Conservation (phyloP, 352 stramenopile genomes). For the Pythium graminicola region DNA sequence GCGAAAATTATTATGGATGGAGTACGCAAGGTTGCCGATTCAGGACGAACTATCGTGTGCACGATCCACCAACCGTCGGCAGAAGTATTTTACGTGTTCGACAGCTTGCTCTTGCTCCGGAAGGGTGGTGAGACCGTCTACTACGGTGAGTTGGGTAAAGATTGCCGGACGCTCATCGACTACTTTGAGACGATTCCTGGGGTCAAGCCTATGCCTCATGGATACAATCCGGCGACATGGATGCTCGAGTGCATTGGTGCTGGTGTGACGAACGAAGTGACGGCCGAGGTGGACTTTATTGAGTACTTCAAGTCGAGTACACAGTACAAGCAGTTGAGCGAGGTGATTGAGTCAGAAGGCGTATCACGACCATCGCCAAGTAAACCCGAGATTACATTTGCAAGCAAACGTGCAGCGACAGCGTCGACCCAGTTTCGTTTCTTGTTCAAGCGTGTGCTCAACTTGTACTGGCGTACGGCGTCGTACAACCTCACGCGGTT, state of each 20-base stretch:
- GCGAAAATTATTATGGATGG: slow-evolving; percentile 86
- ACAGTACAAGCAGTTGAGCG: slow-evolving; percentile 1
- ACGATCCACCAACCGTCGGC: slow-evolving; percentile 88
- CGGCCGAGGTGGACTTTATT: slow-evolving; percentile 24
- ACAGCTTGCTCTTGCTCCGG: slow-evolving; percentile 79
- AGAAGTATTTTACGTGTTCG: slow-evolving; percentile 88
- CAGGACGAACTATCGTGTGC: slow-evolving; percentile 76
- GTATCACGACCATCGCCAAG: slow-evolving; percentile 7
- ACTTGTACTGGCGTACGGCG: slow-evolving; percentile 63
- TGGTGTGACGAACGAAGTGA: slow-evolving; percentile 27
- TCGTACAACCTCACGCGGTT: slow-evolving; percentile 63
- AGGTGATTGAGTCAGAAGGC: slow-evolving; percentile 17
- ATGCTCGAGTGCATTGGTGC: slow-evolving; percentile 74
- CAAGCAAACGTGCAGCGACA: slow-evolving; percentile 15
- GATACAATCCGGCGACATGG: slow-evolving; percentile 87
- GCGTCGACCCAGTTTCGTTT: slow-evolving; percentile 21
- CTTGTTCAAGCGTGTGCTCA: slow-evolving; percentile 36
- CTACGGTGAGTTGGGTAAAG: slow-evolving; percentile 23
- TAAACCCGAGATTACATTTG: slow-evolving; percentile 17
- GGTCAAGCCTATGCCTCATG: slow-evolving; percentile 25
- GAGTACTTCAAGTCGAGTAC: slow-evolving; percentile 18
- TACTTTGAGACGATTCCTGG: slow-evolving; percentile 50
- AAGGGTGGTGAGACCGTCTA: slow-evolving; percentile 31
- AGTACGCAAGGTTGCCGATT: slow-evolving; percentile 79
- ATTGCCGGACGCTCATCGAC: slow-evolving; percentile 26